phyloP scores from a whole-genome alignment of 2,329 filamentous ascomycete genomes.

The Calonectria fujianensis region DNA sequence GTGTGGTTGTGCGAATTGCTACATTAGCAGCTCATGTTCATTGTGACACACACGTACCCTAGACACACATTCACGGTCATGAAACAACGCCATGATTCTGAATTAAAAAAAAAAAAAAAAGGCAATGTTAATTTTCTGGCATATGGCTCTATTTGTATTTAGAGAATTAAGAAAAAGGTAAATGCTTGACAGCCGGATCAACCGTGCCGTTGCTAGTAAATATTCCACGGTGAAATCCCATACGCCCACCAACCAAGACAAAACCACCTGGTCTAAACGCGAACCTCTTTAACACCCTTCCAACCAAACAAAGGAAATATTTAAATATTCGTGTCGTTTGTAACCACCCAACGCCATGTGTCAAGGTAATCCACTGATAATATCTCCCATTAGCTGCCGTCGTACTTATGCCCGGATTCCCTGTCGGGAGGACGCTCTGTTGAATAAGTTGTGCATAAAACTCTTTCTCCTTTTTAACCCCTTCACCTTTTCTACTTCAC shows the following conservation, averaged over 20 bases:
- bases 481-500: slow-evolving; percentile 34
- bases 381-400: neutral
- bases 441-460: slow-evolving; percentile 67
- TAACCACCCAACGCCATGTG: slow-evolving; percentile 4
- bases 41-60: neutral
- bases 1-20: neutral
- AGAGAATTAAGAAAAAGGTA: neutral
- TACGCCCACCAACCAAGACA: slow-evolving; percentile 6
- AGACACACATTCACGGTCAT: neutral
- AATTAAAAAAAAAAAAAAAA: neutral
- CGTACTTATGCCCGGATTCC: slow-evolving; percentile 5
- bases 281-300: neutral
- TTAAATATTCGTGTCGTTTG: slow-evolving; percentile 12
- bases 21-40: neutral
- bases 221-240: neutral
- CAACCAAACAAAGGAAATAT: slow-evolving; percentile 16
- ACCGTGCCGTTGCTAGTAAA: slow-evolving; percentile 1
- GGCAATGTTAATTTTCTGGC: too few relatives aligned
- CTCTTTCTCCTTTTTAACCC: slow-evolving; percentile 65
- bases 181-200: slow-evolving; percentile 10
- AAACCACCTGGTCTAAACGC: neutral
- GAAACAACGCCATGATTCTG: neutral
- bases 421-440: slow-evolving; percentile 37
- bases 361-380: neutral
- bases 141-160: neutral